phyloP scores from a whole-genome alignment of 1,284 basidiomycete species.

The Rhodotorula mucilaginosa region DNA sequence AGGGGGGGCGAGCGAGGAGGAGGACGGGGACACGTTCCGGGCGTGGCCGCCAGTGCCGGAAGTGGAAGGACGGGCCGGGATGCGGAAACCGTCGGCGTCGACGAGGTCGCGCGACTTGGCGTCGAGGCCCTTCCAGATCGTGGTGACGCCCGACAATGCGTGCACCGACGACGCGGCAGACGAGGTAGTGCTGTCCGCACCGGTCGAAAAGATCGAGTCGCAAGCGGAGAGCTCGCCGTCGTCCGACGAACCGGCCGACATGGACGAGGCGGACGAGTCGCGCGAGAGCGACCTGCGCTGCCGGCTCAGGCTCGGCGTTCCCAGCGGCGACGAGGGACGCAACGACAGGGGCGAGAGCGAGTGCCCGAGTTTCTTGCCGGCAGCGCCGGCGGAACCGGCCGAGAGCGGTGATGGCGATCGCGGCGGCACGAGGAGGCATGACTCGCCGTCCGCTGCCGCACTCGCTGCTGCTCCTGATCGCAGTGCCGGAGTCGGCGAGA shows the following conservation, averaged over 20 bases:
- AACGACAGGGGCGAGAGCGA: slow-evolving; percentile 29
- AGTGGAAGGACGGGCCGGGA: slow-evolving; percentile 21
- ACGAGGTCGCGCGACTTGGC: slow-evolving; percentile 23
- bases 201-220: slow-evolving; percentile 35
- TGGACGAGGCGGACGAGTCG: slow-evolving; percentile 30
- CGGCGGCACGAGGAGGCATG: slow-evolving; percentile 29
- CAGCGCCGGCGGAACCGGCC: neutral
- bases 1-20: slow-evolving; percentile 15
- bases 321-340: slow-evolving; percentile 29
- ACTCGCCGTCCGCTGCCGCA: neutral
- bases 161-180: slow-evolving; percentile 9
- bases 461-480: neutral
- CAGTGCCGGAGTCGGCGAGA: slow-evolving; percentile 30
- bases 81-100: slow-evolving; percentile 28
- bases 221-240: slow-evolving; percentile 29
- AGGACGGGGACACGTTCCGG: slow-evolving; percentile 8
- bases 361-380: slow-evolving; percentile 16
- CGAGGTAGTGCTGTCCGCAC: slow-evolving; percentile 19
- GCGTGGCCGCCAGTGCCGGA: slow-evolving; percentile 9
- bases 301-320: slow-evolving; percentile 18
- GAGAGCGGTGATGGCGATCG: slow-evolving; percentile 28
- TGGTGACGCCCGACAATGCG: neutral
- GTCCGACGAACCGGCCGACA: slow-evolving; percentile 9
- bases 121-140: slow-evolving; percentile 32
- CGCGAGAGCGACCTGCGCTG: slow-evolving; percentile 27